These are phyloP conservation scores for Avena insularis DNA, from an alignment of 176 grass and related monocot genomes.

Conservation along the genomic window DNA sequence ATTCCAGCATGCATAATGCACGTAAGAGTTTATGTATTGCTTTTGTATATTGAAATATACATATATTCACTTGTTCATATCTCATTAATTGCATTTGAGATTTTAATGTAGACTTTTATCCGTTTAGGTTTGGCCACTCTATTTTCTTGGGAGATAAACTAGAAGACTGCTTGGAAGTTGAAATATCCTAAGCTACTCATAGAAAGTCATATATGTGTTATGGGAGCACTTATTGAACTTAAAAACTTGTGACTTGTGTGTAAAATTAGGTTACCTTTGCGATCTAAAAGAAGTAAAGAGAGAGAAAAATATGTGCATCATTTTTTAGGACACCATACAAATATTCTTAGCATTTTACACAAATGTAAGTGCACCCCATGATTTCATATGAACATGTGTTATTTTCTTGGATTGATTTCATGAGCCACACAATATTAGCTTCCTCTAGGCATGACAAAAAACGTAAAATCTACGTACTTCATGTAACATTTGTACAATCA, in stretches of 20 bases:
- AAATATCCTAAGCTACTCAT: background rate
- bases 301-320: background rate
- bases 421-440: background rate
- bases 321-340: background rate
- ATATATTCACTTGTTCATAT: background rate
- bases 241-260: background rate
- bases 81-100: background rate
- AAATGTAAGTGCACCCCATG: background rate
- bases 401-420: background rate
- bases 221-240: background rate
- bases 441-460: background rate
- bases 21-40: background rate
- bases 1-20: background rate
- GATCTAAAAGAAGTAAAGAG: background rate
- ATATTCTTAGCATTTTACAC: background rate
- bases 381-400: background rate
- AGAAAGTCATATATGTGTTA: background rate
- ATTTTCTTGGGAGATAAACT: background rate
- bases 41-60: background rate
- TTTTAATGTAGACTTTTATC: background rate
- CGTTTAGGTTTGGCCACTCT: background rate
- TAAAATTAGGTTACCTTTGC: background rate
- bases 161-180: background rate
- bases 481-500: background rate
- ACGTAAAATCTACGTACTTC: background rate